Evolutionary conservation across 495 filamentous ascomycete species (phyloP).

Genomic region (Tuber melanosporum): DNA sequence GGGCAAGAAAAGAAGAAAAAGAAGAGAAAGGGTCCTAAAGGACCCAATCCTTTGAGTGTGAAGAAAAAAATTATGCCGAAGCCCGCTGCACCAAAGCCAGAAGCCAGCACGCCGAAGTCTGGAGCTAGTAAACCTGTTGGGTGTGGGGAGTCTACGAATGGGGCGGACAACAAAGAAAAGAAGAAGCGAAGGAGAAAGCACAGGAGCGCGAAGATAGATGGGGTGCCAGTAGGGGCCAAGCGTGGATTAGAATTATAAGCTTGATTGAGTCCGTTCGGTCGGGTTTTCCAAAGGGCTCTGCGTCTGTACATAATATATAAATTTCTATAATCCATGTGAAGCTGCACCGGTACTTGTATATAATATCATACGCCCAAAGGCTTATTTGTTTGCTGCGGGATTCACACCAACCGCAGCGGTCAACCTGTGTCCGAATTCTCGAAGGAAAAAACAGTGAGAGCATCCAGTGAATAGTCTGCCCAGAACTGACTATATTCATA

Average conservation of each 20-base stretch:
- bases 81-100: constrained; percentile 14
- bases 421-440: background rate
- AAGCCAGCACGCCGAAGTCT: constrained; percentile 15
- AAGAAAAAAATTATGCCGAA: constrained; percentile 55
- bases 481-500: background rate
- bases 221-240: background rate
- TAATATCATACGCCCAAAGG: background rate
- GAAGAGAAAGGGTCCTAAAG: constrained; percentile 63
- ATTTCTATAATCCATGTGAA: background rate
- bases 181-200: constrained; percentile 48
- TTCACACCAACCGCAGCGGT: background rate
- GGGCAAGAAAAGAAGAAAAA: constrained; percentile 51
- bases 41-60: constrained; percentile 80
- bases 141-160: constrained; percentile 22
- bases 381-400: background rate
- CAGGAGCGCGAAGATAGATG: constrained; percentile 11
- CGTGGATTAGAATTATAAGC: background rate
- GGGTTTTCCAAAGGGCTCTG: background rate
- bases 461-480: background rate
- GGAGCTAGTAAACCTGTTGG: constrained; percentile 35
- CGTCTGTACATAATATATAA: background rate
- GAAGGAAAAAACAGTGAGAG: background rate
- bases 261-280: background rate
- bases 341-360: background rate
- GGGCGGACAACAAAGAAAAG: constrained; percentile 17